Conservation (phyloP, 179 eudicot genomes). For the Silene noctiflora region DNA sequence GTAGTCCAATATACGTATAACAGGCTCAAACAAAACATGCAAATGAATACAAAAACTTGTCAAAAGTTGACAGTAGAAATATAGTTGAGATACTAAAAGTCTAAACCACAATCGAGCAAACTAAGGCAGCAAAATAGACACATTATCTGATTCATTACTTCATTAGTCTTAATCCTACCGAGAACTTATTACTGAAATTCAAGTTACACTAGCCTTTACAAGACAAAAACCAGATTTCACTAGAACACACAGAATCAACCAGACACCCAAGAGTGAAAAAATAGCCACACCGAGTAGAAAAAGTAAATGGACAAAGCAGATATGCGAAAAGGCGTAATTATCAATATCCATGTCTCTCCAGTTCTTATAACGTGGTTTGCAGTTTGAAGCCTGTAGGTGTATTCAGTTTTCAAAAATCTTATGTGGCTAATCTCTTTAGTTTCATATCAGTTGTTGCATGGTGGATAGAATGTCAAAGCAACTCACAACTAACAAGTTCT, state of each 20-base stretch:
- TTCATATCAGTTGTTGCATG: neutral
- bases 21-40: too few relatives aligned
- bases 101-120: neutral
- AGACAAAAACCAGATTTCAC: neutral
- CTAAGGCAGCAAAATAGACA: neutral
- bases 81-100: neutral
- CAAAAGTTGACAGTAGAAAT: neutral
- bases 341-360: too few relatives aligned
- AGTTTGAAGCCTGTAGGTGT: too few relatives aligned
- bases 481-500: neutral
- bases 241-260: too few relatives aligned
- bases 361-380: too few relatives aligned
- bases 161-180: neutral
- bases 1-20: too few relatives aligned
- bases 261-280: too few relatives aligned
- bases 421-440: too few relatives aligned
- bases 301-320: too few relatives aligned
- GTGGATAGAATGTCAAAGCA: neutral
- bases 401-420: too few relatives aligned
- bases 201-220: neutral
- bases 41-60: neutral
- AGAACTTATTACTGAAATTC: neutral
- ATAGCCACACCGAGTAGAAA: too few relatives aligned
- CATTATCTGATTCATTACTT: neutral
- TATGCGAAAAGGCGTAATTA: too few relatives aligned